These are phyloP conservation scores for Hamamelis virginiana DNA, from an alignment of 164 flowering plant genomes.

Conservation along the genomic window DNA sequence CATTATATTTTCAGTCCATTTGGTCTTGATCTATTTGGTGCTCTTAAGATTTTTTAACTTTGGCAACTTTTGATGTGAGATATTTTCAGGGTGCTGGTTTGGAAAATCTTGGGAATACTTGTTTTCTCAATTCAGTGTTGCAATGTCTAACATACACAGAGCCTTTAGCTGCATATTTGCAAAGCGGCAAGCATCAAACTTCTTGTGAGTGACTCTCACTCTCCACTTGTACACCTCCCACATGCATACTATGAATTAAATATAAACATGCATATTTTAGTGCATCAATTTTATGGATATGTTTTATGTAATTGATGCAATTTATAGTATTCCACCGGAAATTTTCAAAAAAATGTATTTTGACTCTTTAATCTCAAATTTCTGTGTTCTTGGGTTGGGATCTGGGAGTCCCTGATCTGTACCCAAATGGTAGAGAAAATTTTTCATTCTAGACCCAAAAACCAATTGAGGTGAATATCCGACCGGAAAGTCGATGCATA, in stretches of 20 bases:
- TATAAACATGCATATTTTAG: not conserved
- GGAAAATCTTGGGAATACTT: conserved; percentile 91
- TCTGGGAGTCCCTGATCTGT: too few species aligned
- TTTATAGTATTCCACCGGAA: too few species aligned
- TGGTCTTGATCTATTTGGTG: not conserved
- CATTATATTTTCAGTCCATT: not conserved
- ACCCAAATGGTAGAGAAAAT: too few species aligned
- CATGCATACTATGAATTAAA: not conserved
- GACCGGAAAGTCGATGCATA: too few species aligned
- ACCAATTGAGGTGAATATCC: too few species aligned
- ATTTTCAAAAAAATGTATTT: too few species aligned
- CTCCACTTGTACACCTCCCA: not conserved
- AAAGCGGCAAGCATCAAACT: conserved; percentile 85
- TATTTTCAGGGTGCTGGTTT: conserved; percentile 90
- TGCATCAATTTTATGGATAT: too few species aligned
- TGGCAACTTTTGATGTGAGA: not conserved
- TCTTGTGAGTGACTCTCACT: conserved; percentile 63
- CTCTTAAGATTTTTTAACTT: not conserved
- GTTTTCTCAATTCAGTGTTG: conserved; percentile 94
- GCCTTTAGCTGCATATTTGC: conserved; percentile 91
- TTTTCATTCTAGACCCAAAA: too few species aligned
- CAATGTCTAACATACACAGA: conserved; percentile 96
- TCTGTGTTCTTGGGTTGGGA: too few species aligned
- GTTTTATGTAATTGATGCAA: too few species aligned
- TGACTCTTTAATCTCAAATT: too few species aligned